Base-by-base conservation (phyloP, 108 stramenopile species). In the Discostella stelligeroides region DNA sequence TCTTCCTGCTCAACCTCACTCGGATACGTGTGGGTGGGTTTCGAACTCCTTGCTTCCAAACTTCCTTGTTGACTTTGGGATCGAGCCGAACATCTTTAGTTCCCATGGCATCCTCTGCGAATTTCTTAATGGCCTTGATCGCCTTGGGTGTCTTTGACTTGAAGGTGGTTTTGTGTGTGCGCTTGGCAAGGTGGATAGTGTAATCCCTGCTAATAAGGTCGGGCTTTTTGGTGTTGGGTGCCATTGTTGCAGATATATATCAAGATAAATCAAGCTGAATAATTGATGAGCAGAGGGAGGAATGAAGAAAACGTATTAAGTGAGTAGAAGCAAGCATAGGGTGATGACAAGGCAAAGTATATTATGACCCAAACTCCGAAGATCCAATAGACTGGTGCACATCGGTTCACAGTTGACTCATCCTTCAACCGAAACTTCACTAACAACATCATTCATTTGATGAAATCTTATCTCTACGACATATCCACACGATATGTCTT, bases 131-230 rank as follows among this genome's bases (percentile, higher is more conserved):
- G 76, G 95, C 96, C 81, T 98, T 97, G 78, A 99, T 77, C 24
- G 98, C 99, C 57, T 96, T 89, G 20, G 99, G 98, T 58, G 99
- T 98, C 63, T 92, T 92, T 60, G 94, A 86, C 96, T 98, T 98
- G 91, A 97, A 96, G 81, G 97, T 87, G 51, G 86, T 69, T 75
- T 85, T 90, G 88, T 96, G 92, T 53, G 92, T 80, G 39, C 92
- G 72, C 92, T 99, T 99, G 81, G 95, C 90, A 34, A 99, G 94
- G 80, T 99, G 95, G 82, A 99, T 97, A 40, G 99, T 99, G 91
- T 97, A 97, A 79, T 97, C 94, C 68, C 94, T 84, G 67, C 86
- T 92, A 18, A 94, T 88, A 49, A 97, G 81, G 81, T 96, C 95
- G 39, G 86, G 84, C 67, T 90, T 91, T 30, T 67, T 63, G 41